Evolutionary conservation across 768 basidiomycete species (phyloP).

Genomic region (Crucibulum laeve): DNA sequence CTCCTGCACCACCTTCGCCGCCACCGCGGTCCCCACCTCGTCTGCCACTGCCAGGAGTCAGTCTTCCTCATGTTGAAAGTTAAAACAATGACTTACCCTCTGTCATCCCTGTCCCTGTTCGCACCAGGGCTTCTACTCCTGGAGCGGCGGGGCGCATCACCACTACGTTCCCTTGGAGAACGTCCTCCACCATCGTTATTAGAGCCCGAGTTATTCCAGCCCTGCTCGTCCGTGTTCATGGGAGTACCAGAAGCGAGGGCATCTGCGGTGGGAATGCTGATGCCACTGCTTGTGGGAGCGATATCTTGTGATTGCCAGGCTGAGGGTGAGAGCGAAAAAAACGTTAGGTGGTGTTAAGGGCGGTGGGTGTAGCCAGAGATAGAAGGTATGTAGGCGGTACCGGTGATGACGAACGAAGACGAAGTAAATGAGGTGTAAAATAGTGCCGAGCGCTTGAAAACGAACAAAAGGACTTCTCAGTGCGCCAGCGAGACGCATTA

Average conservation of each 20-base stretch:
- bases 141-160: conserved; percentile 57
- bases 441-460: neutral
- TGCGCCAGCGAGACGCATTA: conserved; percentile 1
- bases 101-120: conserved; percentile 26
- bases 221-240: conserved; percentile 50
- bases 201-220: conserved; percentile 34
- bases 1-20: conserved; percentile 44
- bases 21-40: conserved; percentile 18
- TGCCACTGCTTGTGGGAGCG: conserved; percentile 58
- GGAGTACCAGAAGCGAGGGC: conserved; percentile 32
- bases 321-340: conserved; percentile 32
- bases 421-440: conserved; percentile 13
- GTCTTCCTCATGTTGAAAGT: too few species aligned
- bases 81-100: conserved; percentile 39
- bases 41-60: conserved; percentile 13
- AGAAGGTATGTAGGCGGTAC: conserved; percentile 30
- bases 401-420: conserved; percentile 16
- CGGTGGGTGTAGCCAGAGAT: conserved; percentile 36
- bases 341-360: conserved; percentile 34
- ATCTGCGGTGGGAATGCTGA: conserved; percentile 66
- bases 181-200: conserved; percentile 28
- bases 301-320: conserved; percentile 86
- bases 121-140: conserved; percentile 73
- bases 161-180: conserved; percentile 41
- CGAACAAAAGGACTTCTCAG: conserved; percentile 1